Percentiles rank a stretch among this genome's conserved stretches.
These are phyloP conservation scores for Waltiozyma sp. DNA, from an alignment of 1,139 yeast species.

Conservation along the genomic window DNA sequence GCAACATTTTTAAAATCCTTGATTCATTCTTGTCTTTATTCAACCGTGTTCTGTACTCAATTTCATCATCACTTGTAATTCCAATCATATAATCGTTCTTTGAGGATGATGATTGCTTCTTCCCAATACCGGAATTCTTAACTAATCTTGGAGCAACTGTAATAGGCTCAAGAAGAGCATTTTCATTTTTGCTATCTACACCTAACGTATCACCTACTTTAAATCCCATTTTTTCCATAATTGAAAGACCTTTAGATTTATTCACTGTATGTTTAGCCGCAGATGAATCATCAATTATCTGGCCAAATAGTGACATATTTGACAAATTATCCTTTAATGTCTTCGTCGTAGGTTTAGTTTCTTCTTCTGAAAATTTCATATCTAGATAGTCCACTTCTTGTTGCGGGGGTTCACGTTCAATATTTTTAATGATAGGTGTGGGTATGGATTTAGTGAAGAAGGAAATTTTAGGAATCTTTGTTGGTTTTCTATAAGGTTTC, in stretches of 20 bases:
- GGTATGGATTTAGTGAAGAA: background rate
- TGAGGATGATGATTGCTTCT: background rate
- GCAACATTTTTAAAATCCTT: conserved; percentile 8
- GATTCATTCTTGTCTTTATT: conserved; percentile 10
- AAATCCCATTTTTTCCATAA: conserved; percentile 51
- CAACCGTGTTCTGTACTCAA: conserved; percentile 16
- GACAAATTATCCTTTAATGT: too few species aligned
- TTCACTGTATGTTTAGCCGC: background rate
- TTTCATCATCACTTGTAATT: conserved; percentile 7
- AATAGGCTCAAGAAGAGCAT: conserved; percentile 17
- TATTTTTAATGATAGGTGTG: background rate
- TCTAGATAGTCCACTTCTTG: background rate
- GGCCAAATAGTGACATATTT: background rate
- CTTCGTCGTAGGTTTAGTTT: background rate
- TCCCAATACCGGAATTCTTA: conserved; percentile 9
- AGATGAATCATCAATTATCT: background rate
- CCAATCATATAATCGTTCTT: conserved; percentile 1
- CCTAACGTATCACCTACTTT: conserved; percentile 36
- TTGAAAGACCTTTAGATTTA: conserved; percentile 34
- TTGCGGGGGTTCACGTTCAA: too few species aligned
- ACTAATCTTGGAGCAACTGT: conserved; percentile 18
- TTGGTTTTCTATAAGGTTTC: background rate
- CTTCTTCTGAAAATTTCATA: background rate
- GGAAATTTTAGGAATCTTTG: background rate
- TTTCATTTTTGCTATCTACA: conserved; percentile 8